Conservation (phyloP, 345 rosid genomes). For the Carallia brachiata region DNA sequence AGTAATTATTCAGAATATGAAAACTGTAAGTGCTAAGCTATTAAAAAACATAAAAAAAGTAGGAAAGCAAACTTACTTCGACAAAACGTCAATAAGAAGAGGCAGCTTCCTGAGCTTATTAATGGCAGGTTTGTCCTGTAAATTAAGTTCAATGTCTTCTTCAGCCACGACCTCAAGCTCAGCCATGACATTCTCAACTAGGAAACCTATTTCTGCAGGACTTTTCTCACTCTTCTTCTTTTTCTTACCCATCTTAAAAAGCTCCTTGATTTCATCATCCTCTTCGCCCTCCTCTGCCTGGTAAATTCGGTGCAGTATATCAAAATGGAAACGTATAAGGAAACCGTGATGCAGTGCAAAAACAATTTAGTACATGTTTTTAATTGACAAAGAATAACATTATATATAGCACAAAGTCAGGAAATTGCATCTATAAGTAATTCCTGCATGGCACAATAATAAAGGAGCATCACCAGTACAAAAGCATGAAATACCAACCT, state of each 20-base stretch:
- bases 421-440: neutral
- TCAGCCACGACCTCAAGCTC: conserved; percentile 95
- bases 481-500: conserved; percentile 34
- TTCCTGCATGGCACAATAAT: neutral
- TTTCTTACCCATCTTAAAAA: conserved; percentile 84
- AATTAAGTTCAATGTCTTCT: conserved; percentile 85
- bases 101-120: conserved; percentile 92
- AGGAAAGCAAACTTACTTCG: conserved; percentile 61
- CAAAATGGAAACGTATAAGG: neutral
- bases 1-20: conserved; percentile 5
- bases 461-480: neutral
- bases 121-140: conserved; percentile 82
- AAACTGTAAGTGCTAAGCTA: neutral
- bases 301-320: conserved; percentile 8
- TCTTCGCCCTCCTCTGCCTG: conserved; percentile 95
- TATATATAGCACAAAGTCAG: neutral
- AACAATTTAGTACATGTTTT: neutral
- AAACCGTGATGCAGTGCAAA: neutral
- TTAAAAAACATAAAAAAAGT: conserved; percentile 4
- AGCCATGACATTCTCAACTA: conserved; percentile 94
- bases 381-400: neutral
- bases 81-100: conserved; percentile 85
- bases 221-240: conserved; percentile 83
- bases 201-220: conserved; percentile 82
- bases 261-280: conserved; percentile 77